phyloP scores from a whole-genome alignment of 345 rosid genomes.

The Hibiscus tridactylites region DNA sequence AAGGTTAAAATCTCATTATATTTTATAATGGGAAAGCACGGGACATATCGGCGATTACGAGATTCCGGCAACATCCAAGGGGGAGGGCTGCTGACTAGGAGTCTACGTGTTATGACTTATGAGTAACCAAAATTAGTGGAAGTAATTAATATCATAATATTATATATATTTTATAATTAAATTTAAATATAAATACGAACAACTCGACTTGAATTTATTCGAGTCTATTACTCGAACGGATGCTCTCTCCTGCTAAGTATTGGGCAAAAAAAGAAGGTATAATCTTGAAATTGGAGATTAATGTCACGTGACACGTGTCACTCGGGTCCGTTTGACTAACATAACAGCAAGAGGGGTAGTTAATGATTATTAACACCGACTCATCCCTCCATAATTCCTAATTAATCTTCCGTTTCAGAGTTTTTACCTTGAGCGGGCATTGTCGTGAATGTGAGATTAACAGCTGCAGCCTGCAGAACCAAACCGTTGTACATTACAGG shows the following conservation, averaged over 20 bases:
- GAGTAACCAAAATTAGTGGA: no score
- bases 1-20: slow-evolving; percentile 6
- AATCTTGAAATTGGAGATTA: neutral
- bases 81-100: slow-evolving; percentile 26
- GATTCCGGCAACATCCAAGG: slow-evolving; percentile 10
- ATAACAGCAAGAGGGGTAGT: neutral
- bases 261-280: neutral
- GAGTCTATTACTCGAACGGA: no score
- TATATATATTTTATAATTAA: no score
- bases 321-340: slow-evolving; percentile 36
- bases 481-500: slow-evolving; percentile 3
- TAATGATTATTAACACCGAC: slow-evolving; percentile 1
- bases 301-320: slow-evolving; percentile 36
- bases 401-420: neutral
- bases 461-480: neutral
- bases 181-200: no score
- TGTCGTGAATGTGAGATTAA: neutral
- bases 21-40: neutral
- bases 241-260: no score
- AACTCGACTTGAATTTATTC: no score
- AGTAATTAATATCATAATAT: no score
- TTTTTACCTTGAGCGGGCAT: neutral
- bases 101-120: neutral
- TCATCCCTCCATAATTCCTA: slow-evolving; percentile 8
- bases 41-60: neutral